Evolutionary conservation across 352 stramenopile genomes (phyloP).

Genomic region (Peronospora farinosa): DNA sequence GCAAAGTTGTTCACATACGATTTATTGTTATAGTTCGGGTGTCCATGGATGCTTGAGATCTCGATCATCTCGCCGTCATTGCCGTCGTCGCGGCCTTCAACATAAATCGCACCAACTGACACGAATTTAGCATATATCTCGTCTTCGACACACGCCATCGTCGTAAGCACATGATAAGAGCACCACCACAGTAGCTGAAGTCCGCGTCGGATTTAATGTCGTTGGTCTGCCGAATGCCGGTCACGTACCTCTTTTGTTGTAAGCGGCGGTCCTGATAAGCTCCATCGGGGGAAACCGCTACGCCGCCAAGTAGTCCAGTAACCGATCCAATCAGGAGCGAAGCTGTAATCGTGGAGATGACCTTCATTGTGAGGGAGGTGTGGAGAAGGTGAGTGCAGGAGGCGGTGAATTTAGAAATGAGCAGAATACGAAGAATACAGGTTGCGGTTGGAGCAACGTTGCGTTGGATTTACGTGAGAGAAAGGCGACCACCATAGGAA

Average conservation of each 20-base stretch:
- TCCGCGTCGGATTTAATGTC: constrained; percentile 12
- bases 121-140: constrained; percentile 11
- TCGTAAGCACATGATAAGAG: constrained; percentile 30
- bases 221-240: constrained; percentile 28
- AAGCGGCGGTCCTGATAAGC: too few relatives aligned
- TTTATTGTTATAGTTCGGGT: constrained; percentile 35
- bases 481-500: too few relatives aligned
- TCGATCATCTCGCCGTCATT: constrained; percentile 34
- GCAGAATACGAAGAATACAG: too few relatives aligned
- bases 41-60: constrained; percentile 18
- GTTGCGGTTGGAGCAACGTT: too few relatives aligned
- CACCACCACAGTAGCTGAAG: constrained; percentile 23
- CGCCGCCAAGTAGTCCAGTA: constrained; percentile 29
- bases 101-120: constrained; percentile 10
- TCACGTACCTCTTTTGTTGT: constrained; percentile 31
- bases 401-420: too few relatives aligned
- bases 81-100: neutral
- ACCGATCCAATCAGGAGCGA: constrained; percentile 19
- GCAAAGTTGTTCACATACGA: constrained; percentile 30
- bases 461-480: too few relatives aligned
- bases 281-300: constrained; percentile 24
- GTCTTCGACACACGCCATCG: constrained; percentile 11
- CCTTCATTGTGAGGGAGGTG: constrained; percentile 7
- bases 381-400: too few relatives aligned
- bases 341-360: constrained; percentile 15